Evolutionary conservation across 208 protist genomes (phyloP), one percentile per base, ranked within the genome.

Genomic region (Leishmania lainsoni): DNA sequence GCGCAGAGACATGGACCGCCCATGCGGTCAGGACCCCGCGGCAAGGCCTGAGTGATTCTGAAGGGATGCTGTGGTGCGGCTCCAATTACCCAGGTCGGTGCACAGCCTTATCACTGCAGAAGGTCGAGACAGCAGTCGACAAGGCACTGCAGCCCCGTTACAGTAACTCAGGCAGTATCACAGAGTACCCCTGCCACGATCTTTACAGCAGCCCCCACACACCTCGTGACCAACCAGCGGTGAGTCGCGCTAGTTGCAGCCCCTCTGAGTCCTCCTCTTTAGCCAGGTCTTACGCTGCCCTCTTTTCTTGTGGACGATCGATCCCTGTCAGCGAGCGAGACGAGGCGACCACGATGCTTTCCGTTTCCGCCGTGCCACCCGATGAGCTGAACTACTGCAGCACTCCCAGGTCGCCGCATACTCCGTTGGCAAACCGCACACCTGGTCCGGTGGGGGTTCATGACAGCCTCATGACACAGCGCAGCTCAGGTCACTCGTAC

Each of bases 371-470:
- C n/a, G 65, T 32, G 20, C 54, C 16, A 45, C 45, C 45, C 71
- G 71, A 61, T 16, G 71, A 75, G n/a, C 6, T 59, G 39, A 58
- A 66, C 17, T 68, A 65, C 63, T 39, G 61, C 58, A 54, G 61
- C 69, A 80, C 75, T 1, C 70, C 54, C 35, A 39, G n/a, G 20
- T 89, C 88, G 22, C 81, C 83, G 49, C 86, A 84, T 70, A 91
- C 88, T 1, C 88, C 88, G 39, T 52, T 83, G 32, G 76, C 74
- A n/a, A 89, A 85, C 39, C 85, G 82, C 72, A 83, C 78, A 2
- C 74, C 74, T 5, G 78, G 78, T 2, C 66, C 68, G 22, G 39
- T 56, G 0, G 73, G 73, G 8, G 4, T 81, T 32, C 83, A 86
- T 35, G 75, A 77, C 39, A 51, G 58, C 78, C 48, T 26, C 65